Conservation (phyloP, 2,329 filamentous ascomycete genomes). For the Alternaria infectoria region DNA sequence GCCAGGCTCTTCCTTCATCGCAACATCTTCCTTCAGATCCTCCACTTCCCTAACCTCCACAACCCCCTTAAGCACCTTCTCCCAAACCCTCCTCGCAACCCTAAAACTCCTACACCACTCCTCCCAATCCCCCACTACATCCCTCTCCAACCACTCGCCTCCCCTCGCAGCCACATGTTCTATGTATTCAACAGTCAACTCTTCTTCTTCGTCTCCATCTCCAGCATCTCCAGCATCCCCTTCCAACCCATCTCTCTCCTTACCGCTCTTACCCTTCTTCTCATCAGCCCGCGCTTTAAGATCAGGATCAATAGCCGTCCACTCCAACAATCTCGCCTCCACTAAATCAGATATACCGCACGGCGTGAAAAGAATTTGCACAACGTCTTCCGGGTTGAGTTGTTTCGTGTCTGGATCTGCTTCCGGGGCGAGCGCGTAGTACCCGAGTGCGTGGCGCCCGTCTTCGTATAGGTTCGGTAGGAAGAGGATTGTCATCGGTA, state of each 20-base stretch:
- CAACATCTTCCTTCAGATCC: too few relatives aligned
- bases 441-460: slow-evolving; percentile 20
- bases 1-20: too few relatives aligned
- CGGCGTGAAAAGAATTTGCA: slow-evolving; percentile 16
- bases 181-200: neutral
- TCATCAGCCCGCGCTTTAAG: neutral
- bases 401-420: neutral
- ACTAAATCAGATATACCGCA: slow-evolving; percentile 9
- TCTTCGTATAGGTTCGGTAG: slow-evolving; percentile 25
- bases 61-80: neutral
- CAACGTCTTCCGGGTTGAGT: neutral
- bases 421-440: neutral
- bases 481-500: slow-evolving; percentile 12
- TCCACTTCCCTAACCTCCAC: neutral
- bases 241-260: neutral
- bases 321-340: slow-evolving; percentile 9
- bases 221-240: neutral
- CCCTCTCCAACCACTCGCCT: slow-evolving; percentile 12
- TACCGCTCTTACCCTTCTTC: neutral
- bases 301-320: neutral
- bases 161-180: slow-evolving; percentile 1
- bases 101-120: neutral
- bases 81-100: slow-evolving; percentile 2
- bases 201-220: neutral
- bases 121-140: slow-evolving; percentile 2